Percentiles rank a stretch among this genome's conserved stretches.
These are phyloP conservation scores for Penicillium sp. DNA, from an alignment of 2,329 filamentous ascomycete genomes.

Conservation along the genomic window DNA sequence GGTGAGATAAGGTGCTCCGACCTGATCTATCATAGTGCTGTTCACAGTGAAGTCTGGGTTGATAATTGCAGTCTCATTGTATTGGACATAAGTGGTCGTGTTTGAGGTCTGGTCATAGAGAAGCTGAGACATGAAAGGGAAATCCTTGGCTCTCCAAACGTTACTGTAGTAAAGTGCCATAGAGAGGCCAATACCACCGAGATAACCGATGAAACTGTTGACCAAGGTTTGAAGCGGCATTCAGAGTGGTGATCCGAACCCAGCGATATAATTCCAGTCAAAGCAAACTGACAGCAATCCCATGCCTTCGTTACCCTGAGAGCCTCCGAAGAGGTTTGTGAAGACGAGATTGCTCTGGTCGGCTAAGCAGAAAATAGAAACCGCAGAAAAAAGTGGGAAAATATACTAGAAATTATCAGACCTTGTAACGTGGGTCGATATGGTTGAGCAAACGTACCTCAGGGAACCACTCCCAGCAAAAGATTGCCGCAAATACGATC, in stretches of 20 bases:
- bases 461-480: neutral
- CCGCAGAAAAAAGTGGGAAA: neutral
- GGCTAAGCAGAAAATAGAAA: neutral
- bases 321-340: neutral
- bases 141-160: neutral
- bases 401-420: neutral
- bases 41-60: neutral
- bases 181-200: neutral
- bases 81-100: neutral
- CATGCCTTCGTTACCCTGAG: neutral
- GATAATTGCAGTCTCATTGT: neutral
- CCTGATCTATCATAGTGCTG: neutral
- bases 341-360: neutral
- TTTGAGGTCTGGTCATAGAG: neutral
- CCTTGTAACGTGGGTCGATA: neutral
- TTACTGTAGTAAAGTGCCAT: neutral
- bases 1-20: neutral
- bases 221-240: neutral
- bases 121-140: neutral
- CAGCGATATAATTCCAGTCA: neutral
- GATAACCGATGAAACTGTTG: neutral
- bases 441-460: neutral
- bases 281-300: neutral
- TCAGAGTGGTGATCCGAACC: neutral
- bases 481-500: neutral